These are phyloP conservation scores for Linum lewisii DNA, from an alignment of 345 rosid genomes.

Conservation along the genomic window DNA sequence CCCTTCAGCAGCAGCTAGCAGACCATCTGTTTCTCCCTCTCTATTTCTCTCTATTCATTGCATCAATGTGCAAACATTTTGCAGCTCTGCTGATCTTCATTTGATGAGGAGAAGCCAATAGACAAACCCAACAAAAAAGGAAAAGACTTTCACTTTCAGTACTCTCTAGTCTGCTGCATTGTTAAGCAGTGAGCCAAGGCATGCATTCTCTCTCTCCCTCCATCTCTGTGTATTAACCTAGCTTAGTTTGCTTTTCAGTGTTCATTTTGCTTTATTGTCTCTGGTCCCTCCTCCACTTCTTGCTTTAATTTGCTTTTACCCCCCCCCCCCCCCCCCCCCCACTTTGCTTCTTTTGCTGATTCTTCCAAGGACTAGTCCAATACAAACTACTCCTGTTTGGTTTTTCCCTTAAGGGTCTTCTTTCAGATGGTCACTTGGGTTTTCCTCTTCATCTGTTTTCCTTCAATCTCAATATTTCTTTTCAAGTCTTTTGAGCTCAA, in stretches of 20 bases:
- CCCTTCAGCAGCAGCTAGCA: slow-evolving; percentile 12
- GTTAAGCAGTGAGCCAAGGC: slow-evolving; percentile 14
- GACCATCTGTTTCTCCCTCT: too few relatives aligned
- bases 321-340: neutral
- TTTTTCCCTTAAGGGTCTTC: slow-evolving; percentile 18
- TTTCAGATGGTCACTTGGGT: slow-evolving; percentile 16
- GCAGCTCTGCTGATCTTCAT: slow-evolving; percentile 1
- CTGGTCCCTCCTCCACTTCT: slow-evolving; percentile 16
- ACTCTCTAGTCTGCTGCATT: slow-evolving; percentile 12
- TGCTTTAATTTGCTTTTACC: slow-evolving; percentile 19
- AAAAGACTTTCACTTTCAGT: neutral
- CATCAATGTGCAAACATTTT: neutral
- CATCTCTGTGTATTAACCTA: neutral
- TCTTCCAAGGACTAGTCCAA: slow-evolving; percentile 12
- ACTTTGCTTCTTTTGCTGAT: slow-evolving; percentile 14
- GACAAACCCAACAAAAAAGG: neutral
- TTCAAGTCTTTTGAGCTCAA: slow-evolving; percentile 25
- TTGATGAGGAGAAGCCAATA: too few relatives aligned
- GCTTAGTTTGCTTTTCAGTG: slow-evolving; percentile 22
- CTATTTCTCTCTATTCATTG: slow-evolving; percentile 17
- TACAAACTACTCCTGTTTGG: slow-evolving; percentile 11
- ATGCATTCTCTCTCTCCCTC: slow-evolving; percentile 20
- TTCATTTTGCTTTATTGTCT: slow-evolving; percentile 21
- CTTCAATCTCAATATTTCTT: slow-evolving; percentile 3
- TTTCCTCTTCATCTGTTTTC: slow-evolving; percentile 8